Evolutionary conservation across 768 basidiomycete species (phyloP), one percentile per base, ranked within the genome.

Genomic region (Nidula microcarpa): DNA sequence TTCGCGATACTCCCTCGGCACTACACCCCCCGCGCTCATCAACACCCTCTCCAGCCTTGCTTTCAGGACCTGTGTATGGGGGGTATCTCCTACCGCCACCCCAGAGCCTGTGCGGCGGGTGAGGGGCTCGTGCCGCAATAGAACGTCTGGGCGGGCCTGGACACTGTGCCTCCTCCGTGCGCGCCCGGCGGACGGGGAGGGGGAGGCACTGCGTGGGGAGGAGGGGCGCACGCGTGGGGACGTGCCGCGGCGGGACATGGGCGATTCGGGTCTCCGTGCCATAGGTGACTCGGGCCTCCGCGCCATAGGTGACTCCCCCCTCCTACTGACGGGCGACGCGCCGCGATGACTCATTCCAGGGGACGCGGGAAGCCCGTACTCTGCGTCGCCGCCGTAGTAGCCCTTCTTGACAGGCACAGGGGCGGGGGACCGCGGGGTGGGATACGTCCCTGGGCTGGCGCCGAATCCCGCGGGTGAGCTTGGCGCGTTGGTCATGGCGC

Each of bases 41-140:
- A 85, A 61, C 45, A 82, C 81, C 1, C 76, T 65, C 66, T 85
- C 84, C 14, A 84, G 66, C 9, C 79, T 71, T 47, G 71, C 76
- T 6, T 78, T 73, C 23, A 84, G 70, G 18, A 79, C 83, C 43
- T 78, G 78, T 59, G 78, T 80, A 50, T 80, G 82, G 0, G 79
- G 81, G 13, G 76, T 76, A 60, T 75, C 57, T 6, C 59, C 51
- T 2, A 64, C 49, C 17, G 57, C 58, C 32, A 56, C 41, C 33
- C 59, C 57, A 6, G 46, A 49, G 45, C 23, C 14, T 17, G 33
- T 30, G 13, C 33, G 4, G 6, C 7, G 5, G 43, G 9, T 13
- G 4, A 10, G 18, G 18, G 30, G 30, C 13, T 33, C 44, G 44
- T 17, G 33, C 4, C 16, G 37, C 11, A 41, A 16, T 4, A 11